Evolutionary conservation across 1,284 basidiomycete species (phyloP).

Genomic region (Austropuccinia psidii): DNA sequence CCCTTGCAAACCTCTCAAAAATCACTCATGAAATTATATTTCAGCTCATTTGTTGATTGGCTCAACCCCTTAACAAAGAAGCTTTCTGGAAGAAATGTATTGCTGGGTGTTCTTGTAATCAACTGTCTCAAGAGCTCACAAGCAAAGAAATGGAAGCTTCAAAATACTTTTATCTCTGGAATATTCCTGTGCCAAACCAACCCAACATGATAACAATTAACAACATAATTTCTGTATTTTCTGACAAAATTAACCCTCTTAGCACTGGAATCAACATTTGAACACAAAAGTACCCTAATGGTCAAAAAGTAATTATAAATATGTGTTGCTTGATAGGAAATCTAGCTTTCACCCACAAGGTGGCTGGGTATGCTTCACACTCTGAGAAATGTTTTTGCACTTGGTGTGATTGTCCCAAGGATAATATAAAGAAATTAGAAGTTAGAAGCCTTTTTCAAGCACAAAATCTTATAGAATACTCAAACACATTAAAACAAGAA

Average conservation of each 20-base stretch:
- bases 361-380: constrained; percentile 8
- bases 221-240: background rate
- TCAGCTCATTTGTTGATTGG: constrained; percentile 10
- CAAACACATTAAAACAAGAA: too few species aligned
- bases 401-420: background rate
- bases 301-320: background rate
- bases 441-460: too few species aligned
- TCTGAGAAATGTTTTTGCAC: background rate
- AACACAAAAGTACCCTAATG: background rate
- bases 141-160: background rate
- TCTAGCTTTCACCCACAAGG: background rate
- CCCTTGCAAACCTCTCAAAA: too few species aligned
- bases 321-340: background rate
- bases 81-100: background rate
- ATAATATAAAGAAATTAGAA: background rate
- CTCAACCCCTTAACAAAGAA: constrained; percentile 2
- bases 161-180: background rate
- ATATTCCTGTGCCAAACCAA: background rate
- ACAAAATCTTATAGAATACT: too few species aligned
- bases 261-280: background rate
- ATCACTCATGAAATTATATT: background rate
- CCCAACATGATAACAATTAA: background rate
- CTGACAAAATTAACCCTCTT: background rate
- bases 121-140: constrained; percentile 5
- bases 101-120: background rate